Evolutionary conservation across 306 rosid species (phyloP).

Genomic region (Acacia acuminata): DNA sequence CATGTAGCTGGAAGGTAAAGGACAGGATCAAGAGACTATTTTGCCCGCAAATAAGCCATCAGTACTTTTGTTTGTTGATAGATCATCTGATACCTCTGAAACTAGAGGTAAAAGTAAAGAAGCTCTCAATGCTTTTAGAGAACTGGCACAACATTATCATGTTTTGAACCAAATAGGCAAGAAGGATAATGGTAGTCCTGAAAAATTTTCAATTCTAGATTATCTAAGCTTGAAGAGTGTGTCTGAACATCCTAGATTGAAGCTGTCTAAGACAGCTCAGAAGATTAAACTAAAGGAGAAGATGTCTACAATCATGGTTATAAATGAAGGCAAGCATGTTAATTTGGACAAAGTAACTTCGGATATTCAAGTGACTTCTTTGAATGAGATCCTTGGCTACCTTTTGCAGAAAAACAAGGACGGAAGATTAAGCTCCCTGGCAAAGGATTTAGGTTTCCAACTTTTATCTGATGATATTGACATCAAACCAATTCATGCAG

Average conservation of each 20-base stretch:
- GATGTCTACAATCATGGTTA: slow-evolving; percentile 57
- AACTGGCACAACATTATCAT: slow-evolving; percentile 63
- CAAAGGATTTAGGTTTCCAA: slow-evolving; percentile 87
- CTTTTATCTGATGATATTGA: slow-evolving; percentile 88
- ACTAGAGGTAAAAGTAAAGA: slow-evolving; percentile 61
- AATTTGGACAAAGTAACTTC: slow-evolving; percentile 64
- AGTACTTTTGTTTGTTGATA: slow-evolving; percentile 79
- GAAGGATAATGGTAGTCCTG: slow-evolving; percentile 38
- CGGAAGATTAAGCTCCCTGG: slow-evolving; percentile 75
- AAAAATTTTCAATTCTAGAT: slow-evolving; percentile 38
- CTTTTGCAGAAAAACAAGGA: slow-evolving; percentile 63
- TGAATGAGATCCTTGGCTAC: slow-evolving; percentile 63
- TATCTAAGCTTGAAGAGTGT: slow-evolving; percentile 46
- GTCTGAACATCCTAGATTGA: slow-evolving; percentile 63
- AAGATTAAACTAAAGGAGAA: slow-evolving; percentile 58
- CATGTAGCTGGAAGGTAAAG: slow-evolving; percentile 77
- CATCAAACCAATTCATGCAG: slow-evolving; percentile 48
- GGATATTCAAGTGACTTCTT: slow-evolving; percentile 62
- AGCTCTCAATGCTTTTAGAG: slow-evolving; percentile 67
- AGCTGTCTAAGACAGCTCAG: slow-evolving; percentile 54
- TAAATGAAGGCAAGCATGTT: slow-evolving; percentile 70
- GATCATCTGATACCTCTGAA: slow-evolving; percentile 64
- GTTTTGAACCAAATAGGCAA: slow-evolving; percentile 40
- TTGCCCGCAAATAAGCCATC: slow-evolving; percentile 83
- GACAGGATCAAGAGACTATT: slow-evolving; percentile 46